Percentiles rank a stretch among this genome's conserved stretches.
These are phyloP conservation scores for Curvularia eragrostidis DNA, from an alignment of 2,329 filamentous ascomycete species.

Conservation along the genomic window DNA sequence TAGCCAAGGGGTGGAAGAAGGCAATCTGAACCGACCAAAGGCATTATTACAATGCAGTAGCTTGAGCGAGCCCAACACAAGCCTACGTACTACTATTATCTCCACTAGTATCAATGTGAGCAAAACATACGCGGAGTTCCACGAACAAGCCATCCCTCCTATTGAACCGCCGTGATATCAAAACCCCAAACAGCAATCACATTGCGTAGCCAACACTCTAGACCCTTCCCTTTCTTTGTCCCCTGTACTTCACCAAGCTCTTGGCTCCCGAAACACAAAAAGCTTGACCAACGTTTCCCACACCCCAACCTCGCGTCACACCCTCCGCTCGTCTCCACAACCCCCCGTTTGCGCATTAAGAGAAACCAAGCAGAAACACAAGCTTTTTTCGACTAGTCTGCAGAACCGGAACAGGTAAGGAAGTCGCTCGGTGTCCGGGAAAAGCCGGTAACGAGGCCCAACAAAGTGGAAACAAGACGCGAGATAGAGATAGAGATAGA, in stretches of 20 bases:
- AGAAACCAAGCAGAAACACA: neutral
- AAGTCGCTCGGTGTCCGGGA: neutral
- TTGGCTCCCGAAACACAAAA: constrained; percentile 30
- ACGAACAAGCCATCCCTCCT: neutral
- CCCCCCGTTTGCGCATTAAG: too few species aligned
- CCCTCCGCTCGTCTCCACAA: neutral
- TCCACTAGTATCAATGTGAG: neutral
- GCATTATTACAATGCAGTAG: neutral
- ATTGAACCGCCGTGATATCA: neutral
- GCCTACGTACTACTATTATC: neutral
- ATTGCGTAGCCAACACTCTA: too few species aligned
- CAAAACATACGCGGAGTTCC: neutral
- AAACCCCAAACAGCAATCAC: neutral
- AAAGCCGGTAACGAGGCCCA: neutral
- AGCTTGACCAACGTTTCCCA: constrained; percentile 25
- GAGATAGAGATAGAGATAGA: neutral
- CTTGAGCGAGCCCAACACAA: neutral
- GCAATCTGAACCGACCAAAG: constrained; percentile 11
- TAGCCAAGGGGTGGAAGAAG: constrained; percentile 36
- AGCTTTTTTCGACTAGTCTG: neutral
- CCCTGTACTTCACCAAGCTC: constrained; percentile 12
- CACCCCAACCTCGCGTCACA: constrained; percentile 2
- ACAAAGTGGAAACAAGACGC: too few species aligned
- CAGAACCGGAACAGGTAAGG: too few species aligned
- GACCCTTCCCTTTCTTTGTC: neutral